Evolutionary conservation across 495 filamentous ascomycete species (phyloP).

Genomic region (Tricharina praecox): DNA sequence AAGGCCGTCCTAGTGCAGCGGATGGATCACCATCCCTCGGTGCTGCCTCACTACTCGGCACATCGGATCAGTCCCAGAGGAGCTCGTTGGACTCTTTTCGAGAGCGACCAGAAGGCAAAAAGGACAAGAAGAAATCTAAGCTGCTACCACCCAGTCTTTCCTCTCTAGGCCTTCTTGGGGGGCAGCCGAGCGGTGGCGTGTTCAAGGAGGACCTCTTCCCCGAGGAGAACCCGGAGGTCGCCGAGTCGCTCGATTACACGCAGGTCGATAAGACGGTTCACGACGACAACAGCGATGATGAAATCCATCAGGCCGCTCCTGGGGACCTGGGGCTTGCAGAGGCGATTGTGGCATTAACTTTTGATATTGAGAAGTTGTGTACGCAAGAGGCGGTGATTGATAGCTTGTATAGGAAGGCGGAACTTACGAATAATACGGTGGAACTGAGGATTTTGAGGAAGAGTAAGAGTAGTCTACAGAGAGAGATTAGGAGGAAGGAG

Average conservation of each 20-base stretch:
- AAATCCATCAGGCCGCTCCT: conserved; percentile 85
- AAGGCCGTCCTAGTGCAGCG: conserved; percentile 30
- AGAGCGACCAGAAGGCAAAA: not conserved
- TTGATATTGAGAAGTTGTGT: conserved; percentile 74
- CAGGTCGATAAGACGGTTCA: conserved; percentile 39
- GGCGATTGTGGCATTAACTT: conserved; percentile 66
- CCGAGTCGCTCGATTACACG: conserved; percentile 57
- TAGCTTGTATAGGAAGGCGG: conserved; percentile 80
- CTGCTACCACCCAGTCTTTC: conserved; percentile 64
- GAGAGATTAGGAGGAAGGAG: conserved; percentile 86
- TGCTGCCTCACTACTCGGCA: not conserved
- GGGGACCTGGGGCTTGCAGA: conserved; percentile 89
- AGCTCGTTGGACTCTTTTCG: conserved; percentile 10
- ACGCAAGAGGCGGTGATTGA: conserved; percentile 84
- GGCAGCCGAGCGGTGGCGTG: conserved; percentile 63
- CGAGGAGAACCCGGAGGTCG: conserved; percentile 38
- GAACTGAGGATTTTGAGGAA: conserved; percentile 87
- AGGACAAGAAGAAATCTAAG: conserved; percentile 31
- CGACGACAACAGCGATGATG: conserved; percentile 41
- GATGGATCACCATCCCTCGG: not conserved
- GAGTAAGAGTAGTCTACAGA: conserved; percentile 77
- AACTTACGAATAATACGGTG: conserved; percentile 88
- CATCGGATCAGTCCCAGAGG: conserved; percentile 14
- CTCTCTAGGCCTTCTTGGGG: conserved; percentile 74
- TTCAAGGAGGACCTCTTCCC: conserved; percentile 86